Base-by-base conservation (phyloP, 257 asterid species). In the Galeopsis tetrahit region DNA sequence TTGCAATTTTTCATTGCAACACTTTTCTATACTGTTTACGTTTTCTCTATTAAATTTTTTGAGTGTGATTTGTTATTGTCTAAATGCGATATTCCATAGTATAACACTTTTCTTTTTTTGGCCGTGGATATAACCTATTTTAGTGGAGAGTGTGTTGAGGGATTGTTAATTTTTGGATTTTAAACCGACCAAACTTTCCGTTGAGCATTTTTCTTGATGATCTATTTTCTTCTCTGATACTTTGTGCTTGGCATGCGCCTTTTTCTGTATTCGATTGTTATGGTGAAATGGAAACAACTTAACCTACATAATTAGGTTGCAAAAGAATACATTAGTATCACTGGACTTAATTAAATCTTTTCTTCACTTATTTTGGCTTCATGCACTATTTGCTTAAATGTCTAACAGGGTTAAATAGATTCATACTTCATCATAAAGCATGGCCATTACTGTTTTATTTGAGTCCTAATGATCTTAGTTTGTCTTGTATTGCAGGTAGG, bases 401-500 rank as follows among this genome's bases (percentile, higher is more conserved):
- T 56, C 35, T 31, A 11, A 15, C 40, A 48, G 36, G 35, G 4
- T 35, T 35, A 48, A 40, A 9, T 46, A 4, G 35, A 57, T 56
- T 57, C 62, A 71, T 48, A 33, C 32, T 57, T 21, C 28, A 4
- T 34, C 68, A 64, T 64, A 48, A 32, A 31, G 57, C 42, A 48
- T 44, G 4, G 10, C 10, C 10, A 14, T 44, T 39, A 21, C 63
- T 5, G 14, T 35, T 13, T 13, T 21, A 28, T 55, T 7, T 10
- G 36, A 55, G 43, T 51, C 48, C 5, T 55, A 48, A 68, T 8
- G 9, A 15, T 78, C 71, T 49, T 39, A 17, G 38, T 64, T 59
- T 42, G 39, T 60, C 39, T 63, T 79, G 31, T 56, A 68, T 66
- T 86, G 82, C 96, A 94, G 97, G 72, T 80, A 32, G 79, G 80